Evolutionary conservation across 192 early-diverging fungal species (phyloP), one percentile per base, ranked within the genome.

Genomic region (Linnemannia schmuckeri): DNA sequence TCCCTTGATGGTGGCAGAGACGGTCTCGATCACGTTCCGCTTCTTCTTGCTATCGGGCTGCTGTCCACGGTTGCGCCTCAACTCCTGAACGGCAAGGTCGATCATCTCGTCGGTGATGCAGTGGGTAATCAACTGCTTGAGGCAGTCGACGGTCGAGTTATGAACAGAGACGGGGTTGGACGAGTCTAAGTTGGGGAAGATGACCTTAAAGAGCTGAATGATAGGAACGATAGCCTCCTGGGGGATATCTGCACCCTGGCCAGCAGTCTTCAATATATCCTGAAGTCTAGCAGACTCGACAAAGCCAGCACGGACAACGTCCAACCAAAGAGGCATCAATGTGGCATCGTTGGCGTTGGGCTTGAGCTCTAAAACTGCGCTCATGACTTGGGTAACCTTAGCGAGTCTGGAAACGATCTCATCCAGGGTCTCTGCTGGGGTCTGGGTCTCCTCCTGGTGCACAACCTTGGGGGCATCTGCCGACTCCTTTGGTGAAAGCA

Each of bases 291-390:
- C 93, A 77, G 94, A 94, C n/a, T 93, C 88, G 20, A 89, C 79
- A 83, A 96, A 97, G 1, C 94, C 94, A 77, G 93, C 93, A 42
- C 92, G 90, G 18, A 98, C 91, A 63, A 98, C 93, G 70, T 93
- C 92, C 68, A 98, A 90, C 97, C 97, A 98, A 22, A 95, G 83
- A 63, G 97, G 96, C 81, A 94, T 93, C 71, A 96, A 88, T 70
- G 92, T 90, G n/a, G 93, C 91, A 82, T 99, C 97, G 84, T 95
- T 95, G 55, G 92, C 90, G 85, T 95, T 95, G 68, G 97, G 97
- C 81, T 95, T 95, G 35, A 99, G 92, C 55, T 95, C 95, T n/a
- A 92, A 89, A 9, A 96, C 89, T 13, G 93, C 90, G 75, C 85
- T 79, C 85, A 90, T 78, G 87, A 90, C 81, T 84, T 82, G 81